These are phyloP conservation scores for Fraxinus velutina DNA, from an alignment of 305 asterid species.

Conservation along the genomic window DNA sequence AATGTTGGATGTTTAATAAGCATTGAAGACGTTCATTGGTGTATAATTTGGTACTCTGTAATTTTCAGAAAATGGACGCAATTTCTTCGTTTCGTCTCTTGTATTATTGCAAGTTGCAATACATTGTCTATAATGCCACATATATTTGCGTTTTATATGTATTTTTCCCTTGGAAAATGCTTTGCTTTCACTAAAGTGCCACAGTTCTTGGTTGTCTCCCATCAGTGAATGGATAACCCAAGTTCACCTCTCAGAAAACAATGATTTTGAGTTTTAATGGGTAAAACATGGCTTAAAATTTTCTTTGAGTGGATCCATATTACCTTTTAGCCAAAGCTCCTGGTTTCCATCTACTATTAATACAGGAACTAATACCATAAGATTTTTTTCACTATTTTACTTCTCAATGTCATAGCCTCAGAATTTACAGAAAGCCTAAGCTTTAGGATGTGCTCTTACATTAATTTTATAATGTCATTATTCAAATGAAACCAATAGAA, in stretches of 20 bases:
- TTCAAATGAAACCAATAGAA: conserved; percentile 1
- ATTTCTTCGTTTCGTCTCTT: neutral
- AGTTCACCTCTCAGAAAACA: conserved; percentile 1
- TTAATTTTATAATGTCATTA: neutral
- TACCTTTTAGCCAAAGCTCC: neutral
- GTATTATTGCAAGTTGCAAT: neutral
- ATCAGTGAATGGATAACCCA: conserved; percentile 8
- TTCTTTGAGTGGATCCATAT: neutral
- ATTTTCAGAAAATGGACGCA: neutral
- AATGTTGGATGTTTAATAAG: neutral
- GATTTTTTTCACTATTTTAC: neutral
- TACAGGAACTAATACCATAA: neutral
- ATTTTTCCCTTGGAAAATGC: neutral
- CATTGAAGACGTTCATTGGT: neutral
- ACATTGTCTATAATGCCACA: neutral
- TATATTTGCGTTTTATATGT: neutral
- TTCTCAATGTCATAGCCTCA: neutral
- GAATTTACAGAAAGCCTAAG: neutral
- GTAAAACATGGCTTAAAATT: neutral
- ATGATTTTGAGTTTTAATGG: neutral
- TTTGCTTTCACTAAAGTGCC: neutral
- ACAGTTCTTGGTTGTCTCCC: neutral
- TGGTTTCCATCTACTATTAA: conserved; percentile 2
- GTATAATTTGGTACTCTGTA: neutral
- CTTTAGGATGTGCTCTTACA: conserved; percentile 3